Evolutionary conservation across 805 yeast genomes (phyloP), one percentile per base, ranked within the genome.

Genomic region (Yarrowia keelungensis): DNA sequence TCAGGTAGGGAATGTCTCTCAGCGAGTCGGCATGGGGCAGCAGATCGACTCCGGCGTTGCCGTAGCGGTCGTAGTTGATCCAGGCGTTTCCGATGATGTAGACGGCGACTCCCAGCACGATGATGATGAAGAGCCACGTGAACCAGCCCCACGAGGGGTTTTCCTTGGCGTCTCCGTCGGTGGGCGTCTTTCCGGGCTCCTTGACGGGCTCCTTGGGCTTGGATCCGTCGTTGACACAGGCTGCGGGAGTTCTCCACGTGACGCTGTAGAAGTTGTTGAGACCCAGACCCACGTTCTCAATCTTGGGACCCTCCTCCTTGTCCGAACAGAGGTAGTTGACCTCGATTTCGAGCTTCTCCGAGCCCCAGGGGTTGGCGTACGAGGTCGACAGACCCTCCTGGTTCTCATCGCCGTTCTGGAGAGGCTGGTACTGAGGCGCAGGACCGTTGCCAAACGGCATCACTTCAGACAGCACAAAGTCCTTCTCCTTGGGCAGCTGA

Each of bases 121-220:
- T 78, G n/a, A 92, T 79, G 72, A 93, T 87, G 75, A 93, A 91
- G 10, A 92, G 74, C 88, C 94, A 91, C 2, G 92, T 85, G 76
- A 93, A 86, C 84, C 93, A 86, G 67, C 97, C 95, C 88, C 94
- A 87, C 69, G 88, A 86, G 74, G 79, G 61, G 12, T 77, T 77
- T n/a, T 76, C 79, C 5, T 72, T 67, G 11, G 76, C 73, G 16
- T 75, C 73, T 39, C 76, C 76, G 3, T 72, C 73, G 15, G 77
- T 72, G 26, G 74, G 71, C 46, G 71, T 73, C 14, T 71, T 72
- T 3, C 19, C 43, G 9, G 51, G 53, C 45, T 59, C 53, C 53
- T 45, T 45, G 43, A 19, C 38, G n/a, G 62, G 62, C 22, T 56
- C 14, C 19, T 53, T 53, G 59, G 59, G 59, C 59, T 53, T 39